A percentile compares a stretch with the other conserved stretches of the same genome.
phyloP scores from a whole-genome alignment of 2,329 filamentous ascomycete species.

The Pseudonectria buxi region DNA sequence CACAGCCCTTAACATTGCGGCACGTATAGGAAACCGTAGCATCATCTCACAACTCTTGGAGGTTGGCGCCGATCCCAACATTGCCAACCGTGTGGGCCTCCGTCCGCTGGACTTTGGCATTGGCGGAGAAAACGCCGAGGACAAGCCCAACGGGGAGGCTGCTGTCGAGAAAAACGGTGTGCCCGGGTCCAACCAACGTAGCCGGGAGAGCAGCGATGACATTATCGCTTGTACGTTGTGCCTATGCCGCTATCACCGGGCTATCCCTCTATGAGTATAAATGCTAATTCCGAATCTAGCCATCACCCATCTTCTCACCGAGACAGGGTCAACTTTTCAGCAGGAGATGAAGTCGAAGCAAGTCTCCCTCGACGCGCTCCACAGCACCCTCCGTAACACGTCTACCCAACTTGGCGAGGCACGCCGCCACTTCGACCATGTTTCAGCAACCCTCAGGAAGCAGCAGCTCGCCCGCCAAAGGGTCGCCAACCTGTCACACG shows the following conservation, averaged over 20 bases:
- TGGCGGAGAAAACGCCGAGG: conserved; percentile 54
- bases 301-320: conserved; percentile 74
- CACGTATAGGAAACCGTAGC: conserved; percentile 84
- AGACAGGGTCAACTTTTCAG: conserved; percentile 73
- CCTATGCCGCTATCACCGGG: not conserved
- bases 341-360: conserved; percentile 79
- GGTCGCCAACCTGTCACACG: conserved; percentile 69
- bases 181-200: conserved; percentile 46
- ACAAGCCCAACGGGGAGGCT: conserved; percentile 36
- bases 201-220: conserved; percentile 68
- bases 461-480: conserved; percentile 63
- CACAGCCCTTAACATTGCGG: conserved; percentile 89
- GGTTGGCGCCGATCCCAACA: conserved; percentile 87
- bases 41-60: conserved; percentile 97
- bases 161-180: conserved; percentile 37
- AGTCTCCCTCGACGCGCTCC: conserved; percentile 72
- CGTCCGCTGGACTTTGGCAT: conserved; percentile 93
- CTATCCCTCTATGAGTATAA: not conserved
- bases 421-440: conserved; percentile 62
- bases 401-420: conserved; percentile 74
- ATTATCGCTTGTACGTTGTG: conserved; percentile 65
- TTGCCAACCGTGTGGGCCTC: conserved; percentile 83
- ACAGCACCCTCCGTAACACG: conserved; percentile 71
- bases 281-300: conserved; percentile 38
- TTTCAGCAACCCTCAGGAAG: conserved; percentile 59